These are phyloP conservation scores for Fraxinus cuspidata DNA, from an alignment of 257 asterid genomes.

Conservation along the genomic window DNA sequence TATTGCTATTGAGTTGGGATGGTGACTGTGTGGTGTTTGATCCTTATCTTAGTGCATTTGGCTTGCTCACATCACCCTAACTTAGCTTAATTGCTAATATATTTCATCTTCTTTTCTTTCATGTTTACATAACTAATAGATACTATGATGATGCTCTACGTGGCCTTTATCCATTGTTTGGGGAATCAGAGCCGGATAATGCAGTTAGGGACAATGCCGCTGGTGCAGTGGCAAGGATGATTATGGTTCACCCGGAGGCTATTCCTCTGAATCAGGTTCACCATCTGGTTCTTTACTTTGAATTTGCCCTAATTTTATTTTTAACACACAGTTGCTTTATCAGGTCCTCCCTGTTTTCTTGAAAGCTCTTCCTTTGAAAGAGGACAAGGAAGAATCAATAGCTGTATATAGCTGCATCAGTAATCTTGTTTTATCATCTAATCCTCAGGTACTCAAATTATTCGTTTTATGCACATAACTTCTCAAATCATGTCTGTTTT, in stretches of 20 bases:
- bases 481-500: slow-evolving; percentile 17
- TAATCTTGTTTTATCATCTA: slow-evolving; percentile 79
- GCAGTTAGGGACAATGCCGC: slow-evolving; percentile 98
- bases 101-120: slow-evolving; percentile 5
- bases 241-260: slow-evolving; percentile 80
- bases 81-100: not conserved
- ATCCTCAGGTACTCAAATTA: slow-evolving; percentile 68
- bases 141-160: slow-evolving; percentile 64
- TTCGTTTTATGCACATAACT: slow-evolving; percentile 1
- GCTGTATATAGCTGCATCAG: slow-evolving; percentile 88
- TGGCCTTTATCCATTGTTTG: slow-evolving; percentile 81
- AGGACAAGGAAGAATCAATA: slow-evolving; percentile 87
- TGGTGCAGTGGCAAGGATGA: slow-evolving; percentile 99
- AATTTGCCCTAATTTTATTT: slow-evolving; percentile 15
- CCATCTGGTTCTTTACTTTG: slow-evolving; percentile 16
- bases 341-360: slow-evolving; percentile 88
- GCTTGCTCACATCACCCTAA: not conserved
- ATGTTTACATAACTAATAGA: slow-evolving; percentile 42
- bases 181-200: slow-evolving; percentile 87
- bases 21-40: not conserved
- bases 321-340: slow-evolving; percentile 22
- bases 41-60: not conserved
- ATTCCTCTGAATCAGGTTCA: slow-evolving; percentile 84
- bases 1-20: not conserved
- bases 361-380: slow-evolving; percentile 94